Conservation (phyloP, 306 rosid genomes). For the Glycyrrhiza uralensis region DNA sequence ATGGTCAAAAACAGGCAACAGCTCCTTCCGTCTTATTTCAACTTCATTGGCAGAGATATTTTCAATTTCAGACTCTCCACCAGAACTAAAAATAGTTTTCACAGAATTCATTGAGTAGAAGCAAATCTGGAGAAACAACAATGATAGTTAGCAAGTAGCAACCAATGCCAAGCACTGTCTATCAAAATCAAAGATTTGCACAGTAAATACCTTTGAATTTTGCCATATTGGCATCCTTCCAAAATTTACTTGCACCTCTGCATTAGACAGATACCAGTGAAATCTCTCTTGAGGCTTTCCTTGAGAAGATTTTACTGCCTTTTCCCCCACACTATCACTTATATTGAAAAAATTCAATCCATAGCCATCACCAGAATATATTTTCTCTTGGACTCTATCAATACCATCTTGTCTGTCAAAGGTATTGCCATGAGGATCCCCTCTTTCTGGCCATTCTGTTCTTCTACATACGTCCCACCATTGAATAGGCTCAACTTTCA, state of each 20-base stretch:
- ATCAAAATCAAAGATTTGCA: constrained; percentile 18
- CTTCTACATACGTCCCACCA: constrained; percentile 98
- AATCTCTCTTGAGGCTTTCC: constrained; percentile 54
- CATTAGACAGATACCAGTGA: constrained; percentile 71
- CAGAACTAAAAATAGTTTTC: constrained; percentile 29
- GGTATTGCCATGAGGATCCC: constrained; percentile 44
- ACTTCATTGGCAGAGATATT: constrained; percentile 63
- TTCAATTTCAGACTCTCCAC: constrained; percentile 82
- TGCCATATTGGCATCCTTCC: constrained; percentile 77
- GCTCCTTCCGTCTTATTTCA: constrained; percentile 69
- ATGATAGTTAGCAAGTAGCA: constrained; percentile 11
- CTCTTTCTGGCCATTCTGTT: constrained; percentile 78
- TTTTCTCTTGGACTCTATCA: constrained; percentile 43
- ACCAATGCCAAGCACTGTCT: background rate
- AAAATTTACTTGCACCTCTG: constrained; percentile 78
- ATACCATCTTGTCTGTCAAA: constrained; percentile 46
- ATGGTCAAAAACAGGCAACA: constrained; percentile 79
- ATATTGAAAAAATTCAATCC: constrained; percentile 38
- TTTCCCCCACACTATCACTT: constrained; percentile 34
- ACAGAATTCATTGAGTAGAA: constrained; percentile 52
- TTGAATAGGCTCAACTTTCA: constrained; percentile 88
- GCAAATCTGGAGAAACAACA: constrained; percentile 49
- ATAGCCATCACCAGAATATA: constrained; percentile 34
- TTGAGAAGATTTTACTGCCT: constrained; percentile 24
- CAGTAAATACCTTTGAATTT: constrained; percentile 64